Evolutionary conservation across 2,329 filamentous ascomycete species (phyloP).

Genomic region (Plectosphaerella cucumerina): DNA sequence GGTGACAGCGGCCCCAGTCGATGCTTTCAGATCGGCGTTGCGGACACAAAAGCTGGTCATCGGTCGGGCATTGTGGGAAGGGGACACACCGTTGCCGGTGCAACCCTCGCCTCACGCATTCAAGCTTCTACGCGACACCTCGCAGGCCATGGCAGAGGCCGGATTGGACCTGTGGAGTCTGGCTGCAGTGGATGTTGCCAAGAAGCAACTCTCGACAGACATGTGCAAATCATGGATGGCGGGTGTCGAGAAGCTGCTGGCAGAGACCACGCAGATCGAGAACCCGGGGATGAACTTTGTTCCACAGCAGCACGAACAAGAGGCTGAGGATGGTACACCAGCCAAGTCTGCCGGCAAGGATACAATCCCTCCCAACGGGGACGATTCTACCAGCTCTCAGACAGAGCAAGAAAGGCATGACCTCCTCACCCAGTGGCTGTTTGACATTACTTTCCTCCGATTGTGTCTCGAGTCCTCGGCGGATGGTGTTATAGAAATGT

Average conservation of each 20-base stretch:
- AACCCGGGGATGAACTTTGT: too few relatives aligned
- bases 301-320: constrained; percentile 4
- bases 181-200: constrained; percentile 59
- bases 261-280: too few relatives aligned
- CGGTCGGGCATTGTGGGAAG: constrained; percentile 75
- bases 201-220: constrained; percentile 46
- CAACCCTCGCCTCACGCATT: constrained; percentile 76
- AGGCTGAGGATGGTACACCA: constrained; percentile 4
- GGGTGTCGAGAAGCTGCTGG: constrained; percentile 28
- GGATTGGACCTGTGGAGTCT: constrained; percentile 82
- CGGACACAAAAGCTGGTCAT: constrained; percentile 45
- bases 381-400: too few relatives aligned
- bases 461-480: constrained; percentile 34
- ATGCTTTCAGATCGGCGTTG: constrained; percentile 37
- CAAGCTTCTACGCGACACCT: constrained; percentile 63
- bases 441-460: constrained; percentile 52
- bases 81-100: constrained; percentile 63
- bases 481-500: constrained; percentile 24
- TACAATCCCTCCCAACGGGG: too few relatives aligned
- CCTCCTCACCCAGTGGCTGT: constrained; percentile 55
- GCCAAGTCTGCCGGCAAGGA: too few relatives aligned
- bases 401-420: constrained; percentile 32
- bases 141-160: constrained; percentile 60
- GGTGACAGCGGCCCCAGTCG: constrained; percentile 45
- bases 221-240: constrained; percentile 46